Conservation (phyloP, 805 yeast genomes). For the Spathaspora girioi region DNA sequence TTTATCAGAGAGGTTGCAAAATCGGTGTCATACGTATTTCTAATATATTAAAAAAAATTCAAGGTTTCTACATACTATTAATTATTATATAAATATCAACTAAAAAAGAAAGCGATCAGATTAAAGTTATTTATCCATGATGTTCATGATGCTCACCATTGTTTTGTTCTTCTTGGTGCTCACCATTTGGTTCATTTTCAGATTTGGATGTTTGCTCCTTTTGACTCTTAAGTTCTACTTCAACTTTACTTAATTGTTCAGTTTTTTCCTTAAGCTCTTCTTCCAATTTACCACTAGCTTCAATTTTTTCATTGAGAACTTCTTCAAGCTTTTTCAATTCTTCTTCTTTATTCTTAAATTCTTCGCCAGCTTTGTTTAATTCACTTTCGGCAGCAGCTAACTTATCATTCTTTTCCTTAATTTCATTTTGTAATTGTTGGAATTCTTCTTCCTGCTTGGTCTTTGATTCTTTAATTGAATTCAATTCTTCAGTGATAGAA, state of each 20-base stretch:
- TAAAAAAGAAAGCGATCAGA: not conserved
- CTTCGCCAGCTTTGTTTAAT: not conserved
- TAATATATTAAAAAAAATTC: not conserved
- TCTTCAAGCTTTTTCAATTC: not conserved
- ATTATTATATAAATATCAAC: not conserved
- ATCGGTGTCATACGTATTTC: not conserved
- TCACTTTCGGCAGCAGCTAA: not conserved
- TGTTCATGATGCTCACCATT: constrained; percentile 1
- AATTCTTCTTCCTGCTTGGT: not conserved
- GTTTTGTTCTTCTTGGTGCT: not conserved
- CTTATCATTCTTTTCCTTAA: constrained; percentile 1
- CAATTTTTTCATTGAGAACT: constrained; percentile 2
- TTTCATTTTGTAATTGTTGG: not conserved
- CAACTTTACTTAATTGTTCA: not conserved
- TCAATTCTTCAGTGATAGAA: not conserved
- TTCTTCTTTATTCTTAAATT: not conserved
- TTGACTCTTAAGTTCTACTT: not conserved
- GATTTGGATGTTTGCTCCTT: not conserved
- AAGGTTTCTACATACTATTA: not conserved
- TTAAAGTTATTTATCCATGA: not conserved
- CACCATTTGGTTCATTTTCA: not conserved
- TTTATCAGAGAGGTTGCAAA: too few relatives aligned
- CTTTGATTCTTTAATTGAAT: not conserved
- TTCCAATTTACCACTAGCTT: not conserved
- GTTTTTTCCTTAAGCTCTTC: constrained; percentile 3